Conservation (phyloP, 495 filamentous ascomycete species). For the Pseudomonodictys pantanalensis region DNA sequence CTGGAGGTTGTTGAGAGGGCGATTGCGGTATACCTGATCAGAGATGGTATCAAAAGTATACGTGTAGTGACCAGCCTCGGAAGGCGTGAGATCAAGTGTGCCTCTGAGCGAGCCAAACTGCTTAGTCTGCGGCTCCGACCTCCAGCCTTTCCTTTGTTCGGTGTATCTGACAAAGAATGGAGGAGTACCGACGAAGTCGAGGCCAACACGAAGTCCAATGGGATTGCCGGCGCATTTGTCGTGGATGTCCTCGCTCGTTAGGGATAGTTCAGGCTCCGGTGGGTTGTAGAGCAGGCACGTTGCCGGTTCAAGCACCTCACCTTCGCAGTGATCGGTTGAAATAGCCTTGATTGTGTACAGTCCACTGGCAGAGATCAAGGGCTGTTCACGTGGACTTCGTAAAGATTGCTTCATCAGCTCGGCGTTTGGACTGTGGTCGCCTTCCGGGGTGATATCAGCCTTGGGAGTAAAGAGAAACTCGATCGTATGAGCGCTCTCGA, state of each 20-base stretch:
- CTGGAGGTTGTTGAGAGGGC: slow-evolving; percentile 48
- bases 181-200: slow-evolving; percentile 86
- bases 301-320: slow-evolving; percentile 87
- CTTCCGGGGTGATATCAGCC: slow-evolving; percentile 59
- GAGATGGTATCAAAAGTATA: slow-evolving; percentile 79
- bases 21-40: slow-evolving; percentile 73
- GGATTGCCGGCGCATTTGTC: slow-evolving; percentile 94
- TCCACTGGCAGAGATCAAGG: slow-evolving; percentile 69
- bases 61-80: slow-evolving; percentile 75
- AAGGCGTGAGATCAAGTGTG: slow-evolving; percentile 80
- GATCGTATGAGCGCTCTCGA: slow-evolving; percentile 57
- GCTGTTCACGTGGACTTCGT: slow-evolving; percentile 43
- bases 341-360: slow-evolving; percentile 80
- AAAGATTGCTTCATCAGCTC: slow-evolving; percentile 52
- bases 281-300: slow-evolving; percentile 88
- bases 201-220: slow-evolving; percentile 79
- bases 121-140: slow-evolving; percentile 50
- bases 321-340: slow-evolving; percentile 73
- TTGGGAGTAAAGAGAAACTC: slow-evolving; percentile 68
- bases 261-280: slow-evolving; percentile 72
- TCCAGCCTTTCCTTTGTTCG: slow-evolving; percentile 57
- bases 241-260: slow-evolving; percentile 73
- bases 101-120: slow-evolving; percentile 63
- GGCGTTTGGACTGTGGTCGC: slow-evolving; percentile 58
- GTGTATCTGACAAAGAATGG: slow-evolving; percentile 78